Evolutionary conservation across 2,329 filamentous ascomycete species (phyloP).

Genomic region (Pyrenophora tritici-repentis): DNA sequence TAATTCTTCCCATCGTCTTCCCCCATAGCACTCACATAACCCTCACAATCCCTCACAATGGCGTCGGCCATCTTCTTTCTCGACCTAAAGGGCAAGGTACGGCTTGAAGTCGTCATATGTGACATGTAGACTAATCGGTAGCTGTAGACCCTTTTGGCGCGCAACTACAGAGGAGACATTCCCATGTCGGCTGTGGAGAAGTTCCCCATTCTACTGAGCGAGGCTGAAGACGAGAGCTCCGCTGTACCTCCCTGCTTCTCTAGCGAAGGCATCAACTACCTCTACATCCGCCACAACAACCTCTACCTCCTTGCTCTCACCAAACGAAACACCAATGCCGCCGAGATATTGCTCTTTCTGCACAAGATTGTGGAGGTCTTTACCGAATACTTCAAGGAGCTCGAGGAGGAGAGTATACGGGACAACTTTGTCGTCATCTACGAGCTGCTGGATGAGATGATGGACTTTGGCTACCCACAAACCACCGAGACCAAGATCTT

Average conservation of each 20-base stretch:
- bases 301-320: constrained; percentile 96
- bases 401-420: constrained; percentile 97
- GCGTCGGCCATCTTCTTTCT: constrained; percentile 98
- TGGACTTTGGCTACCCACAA: constrained; percentile 99
- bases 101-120: constrained; percentile 34
- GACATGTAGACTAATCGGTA: constrained; percentile 34
- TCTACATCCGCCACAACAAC: constrained; percentile 99
- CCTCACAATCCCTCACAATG: constrained; percentile 67
- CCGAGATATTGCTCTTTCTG: constrained; percentile 96
- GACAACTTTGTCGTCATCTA: constrained; percentile 99
- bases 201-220: constrained; percentile 92
- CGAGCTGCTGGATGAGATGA: constrained; percentile 98
- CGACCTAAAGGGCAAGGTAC: constrained; percentile 98
- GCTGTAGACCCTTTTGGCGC: constrained; percentile 87
- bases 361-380: constrained; percentile 99
- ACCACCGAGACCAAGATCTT: constrained; percentile 98
- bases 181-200: constrained; percentile 99
- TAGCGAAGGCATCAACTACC: constrained; percentile 98
- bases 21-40: neutral
- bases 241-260: constrained; percentile 98
- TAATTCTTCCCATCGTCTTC: neutral
- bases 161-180: constrained; percentile 97
- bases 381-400: constrained; percentile 98
- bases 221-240: constrained; percentile 98
- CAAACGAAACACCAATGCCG: constrained; percentile 98